Conservation (phyloP, 768 basidiomycete species). For the Crassisporium funariophilum region DNA sequence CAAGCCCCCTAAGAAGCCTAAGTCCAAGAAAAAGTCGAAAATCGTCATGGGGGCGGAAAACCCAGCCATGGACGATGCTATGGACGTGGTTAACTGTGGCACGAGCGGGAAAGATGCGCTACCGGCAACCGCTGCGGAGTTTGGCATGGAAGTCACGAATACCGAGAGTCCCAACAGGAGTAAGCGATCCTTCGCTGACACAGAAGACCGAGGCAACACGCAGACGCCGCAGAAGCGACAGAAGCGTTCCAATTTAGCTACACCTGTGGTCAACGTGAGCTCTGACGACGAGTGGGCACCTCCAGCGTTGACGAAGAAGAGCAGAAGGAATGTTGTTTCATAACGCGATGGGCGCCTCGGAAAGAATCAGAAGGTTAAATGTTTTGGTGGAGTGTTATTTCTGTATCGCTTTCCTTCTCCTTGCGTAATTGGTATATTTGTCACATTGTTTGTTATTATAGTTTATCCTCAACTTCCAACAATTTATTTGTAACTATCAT, state of each 20-base stretch:
- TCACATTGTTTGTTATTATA: conserved; percentile 22
- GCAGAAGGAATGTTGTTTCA: conserved; percentile 15
- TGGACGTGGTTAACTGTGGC: conserved; percentile 30
- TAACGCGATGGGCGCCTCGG: too few species aligned
- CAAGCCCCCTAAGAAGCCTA: conserved; percentile 44
- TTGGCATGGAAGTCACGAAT: conserved; percentile 49
- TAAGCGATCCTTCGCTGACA: conserved; percentile 37
- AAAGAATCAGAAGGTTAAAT: conserved; percentile 6
- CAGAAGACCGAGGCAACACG: conserved; percentile 25
- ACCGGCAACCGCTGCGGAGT: conserved; percentile 29
- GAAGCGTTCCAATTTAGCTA: conserved; percentile 19
- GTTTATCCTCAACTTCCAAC: conserved; percentile 7
- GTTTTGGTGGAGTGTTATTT: conserved; percentile 21
- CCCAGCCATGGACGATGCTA: conserved; percentile 26
- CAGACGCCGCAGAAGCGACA: conserved; percentile 38
- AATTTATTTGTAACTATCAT: too few species aligned
- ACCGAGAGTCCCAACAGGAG: conserved; percentile 39
- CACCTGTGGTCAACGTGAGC: conserved; percentile 23
- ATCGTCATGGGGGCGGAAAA: conserved; percentile 24
- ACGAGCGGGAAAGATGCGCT: conserved; percentile 15
- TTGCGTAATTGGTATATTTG: conserved; percentile 16
- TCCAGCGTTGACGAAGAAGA: conserved; percentile 25
- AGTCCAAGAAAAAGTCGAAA: conserved; percentile 36
- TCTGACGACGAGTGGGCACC: conserved; percentile 35
- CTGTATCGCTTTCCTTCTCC: conserved; percentile 20